A percentile compares a stretch with the other conserved stretches of the same genome.
phyloP scores from a whole-genome alignment of 129 eudicot species.

The Deinandra increscens region DNA sequence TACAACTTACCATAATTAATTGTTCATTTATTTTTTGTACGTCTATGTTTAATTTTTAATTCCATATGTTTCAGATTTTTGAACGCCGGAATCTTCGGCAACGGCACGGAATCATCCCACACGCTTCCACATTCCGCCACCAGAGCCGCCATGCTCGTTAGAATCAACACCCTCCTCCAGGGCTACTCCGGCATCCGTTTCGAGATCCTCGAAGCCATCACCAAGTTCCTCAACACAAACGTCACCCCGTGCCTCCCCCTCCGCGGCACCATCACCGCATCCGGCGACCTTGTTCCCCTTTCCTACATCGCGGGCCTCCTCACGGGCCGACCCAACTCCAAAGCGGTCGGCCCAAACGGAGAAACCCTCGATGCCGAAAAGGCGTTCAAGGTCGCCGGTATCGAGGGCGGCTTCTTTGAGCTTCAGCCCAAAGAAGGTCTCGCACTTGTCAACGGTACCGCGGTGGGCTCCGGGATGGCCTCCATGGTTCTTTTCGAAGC shows the following conservation, averaged over 20 bases:
- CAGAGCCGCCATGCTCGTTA: conserved; percentile 81
- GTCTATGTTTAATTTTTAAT: too few relatives aligned
- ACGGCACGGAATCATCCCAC: conserved; percentile 59
- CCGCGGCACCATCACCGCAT: conserved; percentile 83
- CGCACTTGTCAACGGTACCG: conserved; percentile 85
- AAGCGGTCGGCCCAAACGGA: conserved; percentile 68
- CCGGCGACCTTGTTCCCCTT: conserved; percentile 81
- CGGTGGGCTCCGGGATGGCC: conserved; percentile 86
- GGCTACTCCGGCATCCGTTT: conserved; percentile 90
- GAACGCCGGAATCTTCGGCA: conserved; percentile 86
- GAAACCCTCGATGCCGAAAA: conserved; percentile 45
- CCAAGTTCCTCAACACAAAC: conserved; percentile 70
- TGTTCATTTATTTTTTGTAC: too few relatives aligned
- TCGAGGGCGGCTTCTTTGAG: conserved; percentile 64
- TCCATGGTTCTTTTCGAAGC: conserved; percentile 78
- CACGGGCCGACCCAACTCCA: conserved; percentile 77
- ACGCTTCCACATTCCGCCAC: conserved; percentile 74
- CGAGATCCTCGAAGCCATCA: conserved; percentile 77
- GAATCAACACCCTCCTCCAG: conserved; percentile 88
- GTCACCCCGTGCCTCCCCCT: conserved; percentile 80
- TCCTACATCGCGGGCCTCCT: conserved; percentile 89
- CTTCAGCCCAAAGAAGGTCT: conserved; percentile 87
- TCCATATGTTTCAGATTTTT: conserved; percentile 67
- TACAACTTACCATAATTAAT: too few relatives aligned
- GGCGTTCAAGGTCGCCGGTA: conserved; percentile 68